Evolutionary conservation across 2,329 filamentous ascomycete species (phyloP).

Genomic region (Fonsecaea pedrosoi): DNA sequence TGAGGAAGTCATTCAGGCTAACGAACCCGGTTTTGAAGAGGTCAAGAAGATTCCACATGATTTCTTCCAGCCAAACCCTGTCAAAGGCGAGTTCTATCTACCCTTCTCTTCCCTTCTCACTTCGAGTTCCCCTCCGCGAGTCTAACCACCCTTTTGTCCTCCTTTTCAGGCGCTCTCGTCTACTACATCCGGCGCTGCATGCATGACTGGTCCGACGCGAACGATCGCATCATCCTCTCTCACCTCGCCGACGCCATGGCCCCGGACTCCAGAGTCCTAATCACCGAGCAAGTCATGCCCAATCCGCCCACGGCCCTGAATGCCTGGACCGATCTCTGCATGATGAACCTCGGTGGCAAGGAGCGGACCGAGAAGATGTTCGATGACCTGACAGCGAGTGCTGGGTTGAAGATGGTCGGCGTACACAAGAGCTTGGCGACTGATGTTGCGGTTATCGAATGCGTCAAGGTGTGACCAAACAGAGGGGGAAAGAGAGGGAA

Average conservation of each 20-base stretch:
- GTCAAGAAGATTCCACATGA: neutral
- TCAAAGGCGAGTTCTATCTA: slow-evolving; percentile 2
- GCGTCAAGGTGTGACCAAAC: slow-evolving; percentile 1
- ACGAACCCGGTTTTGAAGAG: slow-evolving; percentile 3
- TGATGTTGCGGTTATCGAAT: slow-evolving; percentile 2
- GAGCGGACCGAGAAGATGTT: slow-evolving; percentile 42
- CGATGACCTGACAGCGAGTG: slow-evolving; percentile 35
- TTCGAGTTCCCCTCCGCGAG: neutral
- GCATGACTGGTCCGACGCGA: slow-evolving; percentile 39
- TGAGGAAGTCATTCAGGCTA: slow-evolving; percentile 1
- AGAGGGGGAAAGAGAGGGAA: neutral
- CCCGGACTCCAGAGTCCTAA: slow-evolving; percentile 40
- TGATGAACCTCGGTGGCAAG: slow-evolving; percentile 41
- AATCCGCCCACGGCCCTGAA: slow-evolving; percentile 27
- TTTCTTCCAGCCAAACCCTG: slow-evolving; percentile 1
- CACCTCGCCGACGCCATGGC: slow-evolving; percentile 38
- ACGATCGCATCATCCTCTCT: slow-evolving; percentile 40
- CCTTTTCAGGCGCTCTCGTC: slow-evolving; percentile 1
- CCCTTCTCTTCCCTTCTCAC: neutral
- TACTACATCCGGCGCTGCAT: slow-evolving; percentile 20
- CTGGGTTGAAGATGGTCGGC: slow-evolving; percentile 35
- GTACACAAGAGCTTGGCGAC: slow-evolving; percentile 7
- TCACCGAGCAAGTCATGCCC: slow-evolving; percentile 42
- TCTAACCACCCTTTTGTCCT: neutral
- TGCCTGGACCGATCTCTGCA: slow-evolving; percentile 39